Evolutionary conservation across 768 basidiomycete genomes (phyloP).

Genomic region (Lentinula detonsa): DNA sequence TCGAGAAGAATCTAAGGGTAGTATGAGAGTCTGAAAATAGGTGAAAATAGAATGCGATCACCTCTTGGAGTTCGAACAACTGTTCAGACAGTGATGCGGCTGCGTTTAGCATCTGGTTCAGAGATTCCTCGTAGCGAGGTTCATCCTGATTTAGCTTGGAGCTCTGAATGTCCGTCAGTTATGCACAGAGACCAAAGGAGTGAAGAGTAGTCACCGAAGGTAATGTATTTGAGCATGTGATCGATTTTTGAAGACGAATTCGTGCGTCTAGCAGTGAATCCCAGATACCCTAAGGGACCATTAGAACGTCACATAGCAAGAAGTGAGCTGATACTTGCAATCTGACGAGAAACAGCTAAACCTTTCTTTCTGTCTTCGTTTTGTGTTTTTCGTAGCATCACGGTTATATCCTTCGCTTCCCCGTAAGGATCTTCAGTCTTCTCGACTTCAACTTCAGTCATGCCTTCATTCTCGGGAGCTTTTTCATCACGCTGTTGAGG

Average conservation of each 20-base stretch:
- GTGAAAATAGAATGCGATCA: conserved; percentile 19
- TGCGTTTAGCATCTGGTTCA: conserved; percentile 54
- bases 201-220: conserved; percentile 38
- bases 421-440: conserved; percentile 11
- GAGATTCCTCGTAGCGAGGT: conserved; percentile 34
- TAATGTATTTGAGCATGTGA: conserved; percentile 57
- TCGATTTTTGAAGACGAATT: conserved; percentile 84
- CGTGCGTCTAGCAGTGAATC: conserved; percentile 85
- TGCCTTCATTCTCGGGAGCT: conserved; percentile 13
- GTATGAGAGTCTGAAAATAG: neutral
- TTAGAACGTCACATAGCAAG: neutral
- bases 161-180: conserved; percentile 26
- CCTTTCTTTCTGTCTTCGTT: conserved; percentile 79
- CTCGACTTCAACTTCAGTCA: conserved; percentile 16
- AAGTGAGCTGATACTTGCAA: conserved; percentile 43
- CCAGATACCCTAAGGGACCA: conserved; percentile 63
- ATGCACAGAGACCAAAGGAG: conserved; percentile 18
- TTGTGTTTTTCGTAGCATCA: conserved; percentile 49
- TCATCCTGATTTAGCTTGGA: conserved; percentile 2
- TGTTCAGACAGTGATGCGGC: conserved; percentile 58
- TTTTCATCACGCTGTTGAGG: neutral
- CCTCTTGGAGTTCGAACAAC: conserved; percentile 64
- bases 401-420: conserved; percentile 36
- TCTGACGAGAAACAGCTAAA: conserved; percentile 74
- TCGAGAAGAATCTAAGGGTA: conserved; percentile 36